Evolutionary conservation across 139 green algal species (phyloP), one percentile per base, ranked within the genome.

Genomic region (Coelastrella sp.): DNA sequence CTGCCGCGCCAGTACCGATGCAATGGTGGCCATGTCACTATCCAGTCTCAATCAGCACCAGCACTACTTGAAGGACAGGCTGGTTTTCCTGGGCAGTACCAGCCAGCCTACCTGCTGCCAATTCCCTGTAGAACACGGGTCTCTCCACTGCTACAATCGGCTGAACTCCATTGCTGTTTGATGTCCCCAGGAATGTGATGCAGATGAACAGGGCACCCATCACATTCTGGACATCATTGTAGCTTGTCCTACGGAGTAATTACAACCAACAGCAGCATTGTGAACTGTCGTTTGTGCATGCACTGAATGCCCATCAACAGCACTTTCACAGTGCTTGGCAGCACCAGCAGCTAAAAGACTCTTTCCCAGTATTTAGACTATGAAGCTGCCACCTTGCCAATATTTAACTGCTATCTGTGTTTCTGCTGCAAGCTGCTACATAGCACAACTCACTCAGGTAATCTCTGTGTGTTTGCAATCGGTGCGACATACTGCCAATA

Each of bases 221-320:
- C 15, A 97, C 91, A 90, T 96, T 96, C 60, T 94, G 87, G 25
- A 97, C 90, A n/a, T 89, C 84, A n/a, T 89, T 89, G n/a, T 81
- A 27, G 7, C 35, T 74, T 8, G 17, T 24, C 84, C 84, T 89
- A 66, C 84, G 35, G 20, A 25, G 20, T 70, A 70, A 85, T 10
- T 14, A 70, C 0, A 57, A 25, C 4, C 79, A 57, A 14, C 17
- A 72, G 15, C 35, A 8, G 35, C 20, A 72, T 70, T 1, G 11
- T 70, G 5, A 12, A 70, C 14, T 20, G 12, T 76, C n/a, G 7
- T 76, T 15, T 76, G 68, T 8, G 10, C 68, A 76, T 76, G 19
- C 68, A 5, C n/a, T 10, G 7, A 76, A 35, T 10, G 10, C 68
- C 68, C 35, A 49, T 1, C 35, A 3, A 49, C 35, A 49, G 35